Evolutionary conservation across 441 rosid genomes (phyloP).

Genomic region (Omphalea diandra): DNA sequence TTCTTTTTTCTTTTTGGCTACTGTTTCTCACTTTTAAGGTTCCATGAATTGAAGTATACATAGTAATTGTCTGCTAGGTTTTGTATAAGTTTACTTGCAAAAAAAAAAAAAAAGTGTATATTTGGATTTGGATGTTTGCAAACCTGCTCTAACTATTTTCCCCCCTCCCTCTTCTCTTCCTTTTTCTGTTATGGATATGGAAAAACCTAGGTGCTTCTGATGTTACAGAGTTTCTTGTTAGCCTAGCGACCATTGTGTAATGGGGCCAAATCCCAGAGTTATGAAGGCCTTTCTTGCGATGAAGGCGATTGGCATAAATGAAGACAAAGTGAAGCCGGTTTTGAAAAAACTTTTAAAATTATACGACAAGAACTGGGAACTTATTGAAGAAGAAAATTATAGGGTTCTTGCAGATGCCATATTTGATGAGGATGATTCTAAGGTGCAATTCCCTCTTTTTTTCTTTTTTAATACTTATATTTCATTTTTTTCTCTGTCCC

Average conservation of each 20-base stretch:
- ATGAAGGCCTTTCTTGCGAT: slow-evolving; percentile 61
- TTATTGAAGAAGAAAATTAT: slow-evolving; percentile 76
- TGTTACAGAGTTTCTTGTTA: slow-evolving; percentile 10
- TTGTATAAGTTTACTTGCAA: neutral
- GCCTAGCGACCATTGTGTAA: slow-evolving; percentile 3
- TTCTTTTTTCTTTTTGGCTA: neutral
- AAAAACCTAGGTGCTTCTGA: neutral
- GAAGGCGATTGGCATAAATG: slow-evolving; percentile 59
- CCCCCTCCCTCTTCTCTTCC: too few relatives aligned
- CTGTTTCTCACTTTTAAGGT: neutral
- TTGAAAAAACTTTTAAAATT: slow-evolving; percentile 57
- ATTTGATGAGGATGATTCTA: slow-evolving; percentile 66
- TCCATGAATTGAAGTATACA: neutral
- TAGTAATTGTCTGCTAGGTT: neutral
- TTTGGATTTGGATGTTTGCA: neutral
- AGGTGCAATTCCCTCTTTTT: slow-evolving; percentile 40
- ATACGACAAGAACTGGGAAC: slow-evolving; percentile 79
- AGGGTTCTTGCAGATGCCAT: slow-evolving; percentile 89
- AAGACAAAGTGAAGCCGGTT: slow-evolving; percentile 58
- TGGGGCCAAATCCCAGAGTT: slow-evolving; percentile 57
- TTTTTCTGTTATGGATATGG: neutral
- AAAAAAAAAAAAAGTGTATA: too few relatives aligned
- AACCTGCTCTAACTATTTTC: neutral
- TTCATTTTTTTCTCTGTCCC: slow-evolving; percentile 6
- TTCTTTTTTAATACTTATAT: too few relatives aligned